Evolutionary conservation across 78 protist species (phyloP).

Genomic region (Planoprotostelium fungivorum): DNA sequence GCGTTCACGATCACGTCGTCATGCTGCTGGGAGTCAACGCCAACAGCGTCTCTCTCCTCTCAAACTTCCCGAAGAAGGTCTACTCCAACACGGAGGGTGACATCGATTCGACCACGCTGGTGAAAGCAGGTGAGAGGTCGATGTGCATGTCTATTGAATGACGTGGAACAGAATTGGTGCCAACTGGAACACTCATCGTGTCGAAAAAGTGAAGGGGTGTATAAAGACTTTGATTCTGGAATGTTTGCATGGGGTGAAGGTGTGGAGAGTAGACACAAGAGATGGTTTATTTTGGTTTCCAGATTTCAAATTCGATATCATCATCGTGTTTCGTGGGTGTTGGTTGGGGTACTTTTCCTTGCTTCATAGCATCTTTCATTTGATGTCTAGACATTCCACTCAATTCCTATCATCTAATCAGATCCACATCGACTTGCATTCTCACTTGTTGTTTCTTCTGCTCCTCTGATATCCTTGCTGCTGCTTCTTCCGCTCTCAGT

Average conservation of each 20-base stretch:
- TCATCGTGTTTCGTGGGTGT: no score
- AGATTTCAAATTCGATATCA: no score
- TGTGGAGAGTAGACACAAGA: no score
- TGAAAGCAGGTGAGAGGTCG: slow-evolving; percentile 12
- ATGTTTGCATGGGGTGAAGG: no score
- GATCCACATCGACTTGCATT: neutral
- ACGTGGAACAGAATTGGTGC: slow-evolving; percentile 16
- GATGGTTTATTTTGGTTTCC: no score
- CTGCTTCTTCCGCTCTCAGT: neutral
- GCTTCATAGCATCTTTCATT: neutral
- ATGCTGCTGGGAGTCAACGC: slow-evolving; percentile 9
- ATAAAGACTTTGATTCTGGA: no score
- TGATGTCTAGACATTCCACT: neutral
- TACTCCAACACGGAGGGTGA: slow-evolving; percentile 15
- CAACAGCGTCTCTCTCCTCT: slow-evolving; percentile 20
- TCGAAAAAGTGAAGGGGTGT: neutral
- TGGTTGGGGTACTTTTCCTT: neutral
- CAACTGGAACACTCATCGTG: slow-evolving; percentile 30
- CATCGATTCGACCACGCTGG: slow-evolving; percentile 13
- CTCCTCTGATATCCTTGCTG: neutral
- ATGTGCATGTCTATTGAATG: neutral
- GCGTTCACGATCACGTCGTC: slow-evolving; percentile 8
- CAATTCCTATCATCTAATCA: neutral
- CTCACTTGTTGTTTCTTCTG: neutral
- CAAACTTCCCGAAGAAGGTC: slow-evolving; percentile 48